Percentiles rank a stretch among this genome's conserved stretches.
Evolutionary conservation across 164 flowering plant species (phyloP).

Genomic region (Cinnamomum micranthum): DNA sequence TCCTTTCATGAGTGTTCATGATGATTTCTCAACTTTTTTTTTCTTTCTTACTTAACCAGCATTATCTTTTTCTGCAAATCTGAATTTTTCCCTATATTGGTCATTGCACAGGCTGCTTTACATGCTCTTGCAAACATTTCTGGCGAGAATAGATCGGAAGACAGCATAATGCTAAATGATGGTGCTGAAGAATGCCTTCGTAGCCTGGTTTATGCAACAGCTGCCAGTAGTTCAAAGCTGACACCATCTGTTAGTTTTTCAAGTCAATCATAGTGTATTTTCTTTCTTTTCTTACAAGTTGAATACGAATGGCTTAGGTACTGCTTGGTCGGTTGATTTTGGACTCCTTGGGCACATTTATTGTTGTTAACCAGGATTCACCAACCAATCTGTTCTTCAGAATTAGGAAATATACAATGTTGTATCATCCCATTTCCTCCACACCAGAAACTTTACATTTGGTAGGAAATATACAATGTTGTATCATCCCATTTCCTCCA

Average conservation of each 20-base stretch:
- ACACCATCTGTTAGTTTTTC: conserved; percentile 71
- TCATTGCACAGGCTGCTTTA: conserved; percentile 65
- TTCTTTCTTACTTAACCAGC: not conserved
- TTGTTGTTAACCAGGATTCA: not conserved
- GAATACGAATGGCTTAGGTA: no score
- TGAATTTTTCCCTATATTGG: conserved; percentile 1
- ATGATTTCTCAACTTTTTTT: no score
- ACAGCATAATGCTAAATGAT: conserved; percentile 29
- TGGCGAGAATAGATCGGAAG: conserved; percentile 58
- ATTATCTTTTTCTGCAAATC: not conserved
- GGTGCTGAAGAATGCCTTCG: conserved; percentile 71
- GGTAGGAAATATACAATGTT: not conserved
- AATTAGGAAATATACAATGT: not conserved
- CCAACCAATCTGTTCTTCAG: not conserved
- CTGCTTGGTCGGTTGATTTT: no score
- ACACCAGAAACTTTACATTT: not conserved
- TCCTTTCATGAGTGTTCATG: no score
- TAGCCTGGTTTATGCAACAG: conserved; percentile 57
- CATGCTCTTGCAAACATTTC: conserved; percentile 83
- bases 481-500: not conserved
- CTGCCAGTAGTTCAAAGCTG: conserved; percentile 66
- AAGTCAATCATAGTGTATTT: not conserved
- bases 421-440: not conserved
- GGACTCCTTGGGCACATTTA: not conserved
- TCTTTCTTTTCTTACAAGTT: not conserved